A percentile compares a stretch with the other conserved stretches of the same genome.
phyloP scores from a whole-genome alignment of 345 rosid genomes.

The Laguncularia racemosa region DNA sequence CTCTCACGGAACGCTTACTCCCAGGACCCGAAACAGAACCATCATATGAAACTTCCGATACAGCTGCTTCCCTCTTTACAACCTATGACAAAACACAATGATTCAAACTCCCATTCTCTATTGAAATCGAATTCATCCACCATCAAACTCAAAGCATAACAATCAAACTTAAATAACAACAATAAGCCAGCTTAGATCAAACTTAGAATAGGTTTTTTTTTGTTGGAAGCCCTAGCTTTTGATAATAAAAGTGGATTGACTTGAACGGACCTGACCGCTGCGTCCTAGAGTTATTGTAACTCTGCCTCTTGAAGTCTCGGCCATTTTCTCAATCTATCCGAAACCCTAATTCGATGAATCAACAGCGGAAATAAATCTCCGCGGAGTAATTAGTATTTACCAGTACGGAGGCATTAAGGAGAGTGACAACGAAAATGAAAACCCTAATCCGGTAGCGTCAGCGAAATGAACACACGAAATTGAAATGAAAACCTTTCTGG shows the following conservation, averaged over 20 bases:
- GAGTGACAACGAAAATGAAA: no score
- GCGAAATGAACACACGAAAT: no score
- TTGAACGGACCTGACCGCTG: constrained; percentile 59
- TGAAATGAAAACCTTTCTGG: no score
- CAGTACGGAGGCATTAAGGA: no score
- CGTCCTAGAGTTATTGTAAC: constrained; percentile 85
- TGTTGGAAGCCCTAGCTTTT: constrained; percentile 1
- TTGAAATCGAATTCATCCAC: neutral
- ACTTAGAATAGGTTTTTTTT: no score
- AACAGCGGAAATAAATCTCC: neutral
- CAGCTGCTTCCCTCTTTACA: constrained; percentile 55
- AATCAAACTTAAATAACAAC: no score
- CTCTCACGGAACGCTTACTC: constrained; percentile 74
- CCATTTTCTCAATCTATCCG: constrained; percentile 30
- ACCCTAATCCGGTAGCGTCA: no score
- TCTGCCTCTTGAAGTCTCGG: constrained; percentile 60
- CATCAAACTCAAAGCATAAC: neutral
- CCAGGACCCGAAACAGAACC: constrained; percentile 39
- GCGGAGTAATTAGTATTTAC: no score
- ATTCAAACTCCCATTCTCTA: neutral
- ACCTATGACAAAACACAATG: constrained; percentile 41
- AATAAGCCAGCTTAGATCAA: neutral
- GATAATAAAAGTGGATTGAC: neutral
- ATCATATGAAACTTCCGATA: constrained; percentile 24
- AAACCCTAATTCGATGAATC: constrained; percentile 25